These are phyloP conservation scores for Rostrohypoxylon terebratum DNA, from an alignment of 495 filamentous ascomycete species.

Conservation along the genomic window DNA sequence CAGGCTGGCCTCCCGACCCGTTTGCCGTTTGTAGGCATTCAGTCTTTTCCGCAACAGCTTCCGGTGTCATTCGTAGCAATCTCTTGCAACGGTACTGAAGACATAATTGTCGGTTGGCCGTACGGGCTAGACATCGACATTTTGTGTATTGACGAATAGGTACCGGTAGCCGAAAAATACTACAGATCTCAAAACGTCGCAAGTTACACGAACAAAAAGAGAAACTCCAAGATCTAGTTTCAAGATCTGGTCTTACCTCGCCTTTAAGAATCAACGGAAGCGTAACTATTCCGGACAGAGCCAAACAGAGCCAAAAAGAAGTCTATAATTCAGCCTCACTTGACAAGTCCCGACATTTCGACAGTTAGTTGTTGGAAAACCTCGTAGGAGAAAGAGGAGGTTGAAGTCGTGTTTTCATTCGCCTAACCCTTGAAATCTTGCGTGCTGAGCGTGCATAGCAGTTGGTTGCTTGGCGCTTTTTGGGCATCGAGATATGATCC, in stretches of 20 bases:
- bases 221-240: background rate
- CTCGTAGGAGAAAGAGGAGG: background rate
- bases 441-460: background rate
- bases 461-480: background rate
- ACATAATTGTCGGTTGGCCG: background rate
- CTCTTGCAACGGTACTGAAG: background rate
- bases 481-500: background rate
- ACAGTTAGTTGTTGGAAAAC: background rate
- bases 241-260: background rate
- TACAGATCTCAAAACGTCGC: background rate
- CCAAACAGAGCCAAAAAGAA: no score
- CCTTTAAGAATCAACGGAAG: background rate
- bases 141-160: background rate
- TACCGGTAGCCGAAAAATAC: background rate
- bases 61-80: background rate
- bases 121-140: background rate
- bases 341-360: background rate
- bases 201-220: background rate
- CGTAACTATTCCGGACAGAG: background rate
- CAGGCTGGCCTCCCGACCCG: background rate
- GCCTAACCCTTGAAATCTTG: slow-evolving; percentile 3
- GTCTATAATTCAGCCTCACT: slow-evolving; percentile 1
- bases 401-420: slow-evolving; percentile 6
- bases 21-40: background rate
- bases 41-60: background rate